A percentile compares a stretch with the other conserved stretches of the same genome.
Conservation (phyloP, 805 yeast genomes). For the Metschnikowia drakensbergensis region DNA sequence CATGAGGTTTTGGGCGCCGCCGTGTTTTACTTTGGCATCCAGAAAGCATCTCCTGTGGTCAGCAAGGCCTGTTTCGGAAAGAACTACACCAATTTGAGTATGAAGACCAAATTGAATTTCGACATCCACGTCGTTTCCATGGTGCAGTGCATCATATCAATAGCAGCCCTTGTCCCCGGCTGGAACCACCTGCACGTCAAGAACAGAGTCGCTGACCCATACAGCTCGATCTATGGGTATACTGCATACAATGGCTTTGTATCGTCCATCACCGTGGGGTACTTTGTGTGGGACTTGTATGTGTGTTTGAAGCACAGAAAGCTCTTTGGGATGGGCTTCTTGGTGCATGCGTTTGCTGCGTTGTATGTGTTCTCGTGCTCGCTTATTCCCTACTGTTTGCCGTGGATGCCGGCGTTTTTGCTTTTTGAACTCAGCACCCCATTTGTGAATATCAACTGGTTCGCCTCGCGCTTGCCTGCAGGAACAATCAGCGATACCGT, state of each 20-base stretch:
- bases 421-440: conserved; percentile 89
- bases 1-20: conserved; percentile 70
- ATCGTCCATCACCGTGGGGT: conserved; percentile 71
- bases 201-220: conserved; percentile 40
- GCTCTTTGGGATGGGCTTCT: conserved; percentile 76
- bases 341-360: conserved; percentile 82
- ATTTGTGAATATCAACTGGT: conserved; percentile 93
- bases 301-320: conserved; percentile 62
- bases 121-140: conserved; percentile 89
- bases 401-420: conserved; percentile 79
- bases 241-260: conserved; percentile 76
- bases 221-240: conserved; percentile 50
- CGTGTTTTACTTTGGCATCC: conserved; percentile 55
- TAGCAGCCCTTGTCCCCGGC: conserved; percentile 59
- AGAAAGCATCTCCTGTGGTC: conserved; percentile 49
- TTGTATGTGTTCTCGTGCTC: conserved; percentile 64
- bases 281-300: conserved; percentile 84
- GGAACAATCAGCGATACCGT: conserved; percentile 55
- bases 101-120: conserved; percentile 61
- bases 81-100: conserved; percentile 46
- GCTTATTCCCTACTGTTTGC: conserved; percentile 69
- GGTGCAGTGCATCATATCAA: conserved; percentile 72
- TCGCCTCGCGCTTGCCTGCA: conserved; percentile 69
- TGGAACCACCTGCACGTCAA: conserved; percentile 50
- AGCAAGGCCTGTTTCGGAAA: conserved; percentile 49